These are phyloP conservation scores for Euryodendron excelsum DNA, from an alignment of 148 eudicot species.

Conservation along the genomic window DNA sequence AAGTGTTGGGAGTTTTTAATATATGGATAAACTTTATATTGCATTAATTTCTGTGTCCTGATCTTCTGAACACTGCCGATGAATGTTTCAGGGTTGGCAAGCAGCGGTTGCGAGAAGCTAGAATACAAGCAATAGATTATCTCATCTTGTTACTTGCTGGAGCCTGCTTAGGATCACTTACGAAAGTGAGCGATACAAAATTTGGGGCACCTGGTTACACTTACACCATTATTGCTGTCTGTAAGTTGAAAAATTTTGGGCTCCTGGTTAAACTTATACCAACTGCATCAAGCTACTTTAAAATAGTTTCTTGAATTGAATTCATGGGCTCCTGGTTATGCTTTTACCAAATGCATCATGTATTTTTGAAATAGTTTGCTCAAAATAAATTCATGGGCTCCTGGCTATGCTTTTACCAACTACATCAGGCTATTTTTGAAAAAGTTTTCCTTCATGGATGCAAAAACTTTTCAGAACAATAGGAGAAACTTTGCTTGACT, in stretches of 20 bases:
- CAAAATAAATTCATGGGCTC: too few relatives aligned
- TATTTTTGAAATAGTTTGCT: too few relatives aligned
- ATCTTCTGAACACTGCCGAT: background rate
- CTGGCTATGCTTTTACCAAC: too few relatives aligned
- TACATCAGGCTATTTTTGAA: too few relatives aligned
- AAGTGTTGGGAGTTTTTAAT: background rate
- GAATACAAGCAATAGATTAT: slow-evolving; percentile 55
- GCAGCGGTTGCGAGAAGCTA: slow-evolving; percentile 64
- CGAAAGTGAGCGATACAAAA: slow-evolving; percentile 45
- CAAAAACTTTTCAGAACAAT: background rate
- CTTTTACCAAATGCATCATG: too few relatives aligned
- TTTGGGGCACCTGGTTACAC: slow-evolving; percentile 62
- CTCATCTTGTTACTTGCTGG: slow-evolving; percentile 65
- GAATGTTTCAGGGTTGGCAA: slow-evolving; percentile 43
- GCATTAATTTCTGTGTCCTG: background rate
- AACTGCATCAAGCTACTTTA: background rate
- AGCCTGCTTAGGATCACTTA: slow-evolving; percentile 57
- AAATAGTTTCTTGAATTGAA: background rate
- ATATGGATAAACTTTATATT: background rate
- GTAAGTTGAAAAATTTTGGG: slow-evolving; percentile 38
- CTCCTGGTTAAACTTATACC: background rate
- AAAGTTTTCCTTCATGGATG: too few relatives aligned
- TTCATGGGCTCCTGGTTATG: too few relatives aligned
- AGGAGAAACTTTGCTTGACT: background rate
- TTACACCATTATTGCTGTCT: slow-evolving; percentile 60